These are phyloP conservation scores for Penicillium sp. DNA, from an alignment of 2,329 filamentous ascomycete species.

Conservation along the genomic window DNA sequence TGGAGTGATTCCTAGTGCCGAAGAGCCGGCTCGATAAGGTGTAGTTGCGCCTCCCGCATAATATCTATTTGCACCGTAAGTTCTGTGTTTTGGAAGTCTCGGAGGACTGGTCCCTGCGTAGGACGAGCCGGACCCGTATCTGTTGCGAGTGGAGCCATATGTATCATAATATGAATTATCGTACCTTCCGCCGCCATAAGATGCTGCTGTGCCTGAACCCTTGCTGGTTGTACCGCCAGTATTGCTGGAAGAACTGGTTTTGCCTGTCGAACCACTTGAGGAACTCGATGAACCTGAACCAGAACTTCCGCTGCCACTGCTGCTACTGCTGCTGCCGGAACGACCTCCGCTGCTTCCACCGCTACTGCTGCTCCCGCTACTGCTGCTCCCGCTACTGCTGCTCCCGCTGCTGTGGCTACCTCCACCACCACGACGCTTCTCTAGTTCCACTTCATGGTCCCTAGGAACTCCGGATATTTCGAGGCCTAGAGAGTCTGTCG, in stretches of 20 bases:
- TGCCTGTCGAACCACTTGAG: constrained; percentile 19
- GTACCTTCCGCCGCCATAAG: constrained; percentile 20
- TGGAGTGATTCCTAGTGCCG: constrained; percentile 52
- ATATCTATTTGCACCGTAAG: constrained; percentile 53
- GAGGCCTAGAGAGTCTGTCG: constrained; percentile 27
- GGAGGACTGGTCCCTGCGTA: background rate
- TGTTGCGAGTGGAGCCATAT: background rate
- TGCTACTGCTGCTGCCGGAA: constrained; percentile 25
- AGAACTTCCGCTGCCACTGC: constrained; percentile 25
- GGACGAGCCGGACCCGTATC: background rate
- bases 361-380: no score
- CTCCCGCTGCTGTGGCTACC: constrained; percentile 24
- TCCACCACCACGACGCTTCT: constrained; percentile 54
- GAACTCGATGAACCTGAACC: constrained; percentile 23
- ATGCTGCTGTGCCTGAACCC: constrained; percentile 13
- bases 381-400: constrained; percentile 23
- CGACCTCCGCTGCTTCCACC: background rate
- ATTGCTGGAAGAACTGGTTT: constrained; percentile 23
- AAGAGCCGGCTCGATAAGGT: constrained; percentile 22
- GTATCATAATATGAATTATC: constrained; percentile 11
- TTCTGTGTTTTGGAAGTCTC: constrained; percentile 22
- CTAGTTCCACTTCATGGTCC: constrained; percentile 28
- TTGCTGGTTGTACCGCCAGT: constrained; percentile 27
- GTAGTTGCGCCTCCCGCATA: constrained; percentile 53
- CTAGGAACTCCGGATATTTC: no score